Percentiles rank a stretch among this genome's conserved stretches.
phyloP scores from a whole-genome alignment of 140 eudicot species.

The Ambrosia hybrid region DNA sequence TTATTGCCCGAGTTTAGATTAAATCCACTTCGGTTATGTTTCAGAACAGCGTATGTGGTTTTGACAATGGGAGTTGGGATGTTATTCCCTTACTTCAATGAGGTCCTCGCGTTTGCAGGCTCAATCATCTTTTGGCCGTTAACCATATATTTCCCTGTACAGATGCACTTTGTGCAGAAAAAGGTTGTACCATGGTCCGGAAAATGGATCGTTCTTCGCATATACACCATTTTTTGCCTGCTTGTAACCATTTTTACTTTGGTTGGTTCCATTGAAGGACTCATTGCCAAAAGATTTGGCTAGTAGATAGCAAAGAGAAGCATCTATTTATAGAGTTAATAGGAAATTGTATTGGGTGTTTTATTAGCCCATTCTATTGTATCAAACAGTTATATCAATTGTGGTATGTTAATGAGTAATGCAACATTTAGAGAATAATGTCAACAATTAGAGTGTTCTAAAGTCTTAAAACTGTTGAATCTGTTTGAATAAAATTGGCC shows the following conservation, averaged over 20 bases:
- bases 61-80: constrained; percentile 43
- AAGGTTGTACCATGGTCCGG: constrained; percentile 49
- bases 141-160: constrained; percentile 58
- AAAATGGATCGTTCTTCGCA: constrained; percentile 49
- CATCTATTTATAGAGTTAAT: too few species aligned
- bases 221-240: constrained; percentile 40
- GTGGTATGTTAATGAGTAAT: too few species aligned
- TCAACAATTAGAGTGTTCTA: too few species aligned
- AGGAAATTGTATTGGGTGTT: too few species aligned
- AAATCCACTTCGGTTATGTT: constrained; percentile 50
- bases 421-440: too few species aligned
- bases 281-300: constrained; percentile 11
- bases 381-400: too few species aligned
- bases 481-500: too few species aligned
- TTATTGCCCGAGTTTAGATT: constrained; percentile 33
- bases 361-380: too few species aligned
- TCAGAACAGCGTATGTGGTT: constrained; percentile 51
- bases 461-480: too few species aligned
- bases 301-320: too few species aligned
- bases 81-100: constrained; percentile 56
- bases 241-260: constrained; percentile 31
- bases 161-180: constrained; percentile 57
- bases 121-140: constrained; percentile 57
- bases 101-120: constrained; percentile 60
- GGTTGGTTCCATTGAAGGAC: constrained; percentile 44